Evolutionary conservation across 768 basidiomycete genomes (phyloP).

Genomic region (Leccinum barrowsii): DNA sequence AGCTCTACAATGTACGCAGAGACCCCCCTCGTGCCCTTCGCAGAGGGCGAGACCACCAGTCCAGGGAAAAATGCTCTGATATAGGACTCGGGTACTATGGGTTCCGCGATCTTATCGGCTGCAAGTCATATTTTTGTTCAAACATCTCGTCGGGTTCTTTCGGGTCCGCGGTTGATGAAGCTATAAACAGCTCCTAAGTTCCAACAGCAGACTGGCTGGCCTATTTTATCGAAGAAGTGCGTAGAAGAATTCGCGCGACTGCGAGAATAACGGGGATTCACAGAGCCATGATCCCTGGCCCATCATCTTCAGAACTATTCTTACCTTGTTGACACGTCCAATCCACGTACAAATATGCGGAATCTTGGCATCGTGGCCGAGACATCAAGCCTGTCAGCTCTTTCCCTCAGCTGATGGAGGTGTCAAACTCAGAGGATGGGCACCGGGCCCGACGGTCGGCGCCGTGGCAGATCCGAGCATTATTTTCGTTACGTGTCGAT

Average conservation of each 20-base stretch:
- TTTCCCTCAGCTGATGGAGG: not conserved
- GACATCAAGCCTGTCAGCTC: not conserved
- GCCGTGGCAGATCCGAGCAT: not conserved
- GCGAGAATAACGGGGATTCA: not conserved
- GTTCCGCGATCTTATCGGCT: not conserved
- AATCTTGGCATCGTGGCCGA: not conserved
- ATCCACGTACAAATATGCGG: not conserved
- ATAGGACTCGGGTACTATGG: not conserved
- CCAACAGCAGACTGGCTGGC: not conserved
- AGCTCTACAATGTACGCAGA: not conserved
- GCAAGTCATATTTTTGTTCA: not conserved
- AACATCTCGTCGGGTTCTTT: not conserved
- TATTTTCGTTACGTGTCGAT: constrained; percentile 5
- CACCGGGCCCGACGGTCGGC: constrained; percentile 14
- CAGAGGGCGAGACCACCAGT: not conserved
- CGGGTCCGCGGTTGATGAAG: not conserved
- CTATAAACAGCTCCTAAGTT: not conserved
- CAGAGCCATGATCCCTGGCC: not conserved
- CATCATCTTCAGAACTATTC: constrained; percentile 4
- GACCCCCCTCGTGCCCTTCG: not conserved
- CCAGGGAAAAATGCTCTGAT: not conserved
- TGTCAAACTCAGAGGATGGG: not conserved
- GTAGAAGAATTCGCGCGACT: not conserved
- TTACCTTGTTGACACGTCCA: not conserved
- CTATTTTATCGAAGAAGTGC: not conserved